Evolutionary conservation across 2,329 filamentous ascomycete genomes (phyloP).

Genomic region (Hymenoscyphus fructigenus): DNA sequence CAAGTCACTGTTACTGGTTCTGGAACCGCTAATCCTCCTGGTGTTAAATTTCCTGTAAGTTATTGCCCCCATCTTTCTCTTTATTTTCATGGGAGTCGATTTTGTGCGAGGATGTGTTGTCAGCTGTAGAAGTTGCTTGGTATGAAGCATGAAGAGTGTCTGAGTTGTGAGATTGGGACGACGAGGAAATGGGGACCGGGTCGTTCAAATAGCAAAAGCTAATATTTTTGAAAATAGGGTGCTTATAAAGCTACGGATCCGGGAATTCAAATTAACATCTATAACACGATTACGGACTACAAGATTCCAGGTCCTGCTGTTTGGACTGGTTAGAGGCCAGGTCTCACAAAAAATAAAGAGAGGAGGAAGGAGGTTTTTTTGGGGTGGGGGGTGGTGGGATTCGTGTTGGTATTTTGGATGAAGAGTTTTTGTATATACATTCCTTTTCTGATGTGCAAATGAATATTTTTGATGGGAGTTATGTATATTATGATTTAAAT

Average conservation of each 20-base stretch:
- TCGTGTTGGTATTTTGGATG: too few relatives aligned
- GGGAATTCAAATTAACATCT: slow-evolving; percentile 48
- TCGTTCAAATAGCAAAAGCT: neutral
- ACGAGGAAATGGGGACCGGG: too few relatives aligned
- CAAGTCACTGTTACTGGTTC: slow-evolving; percentile 48
- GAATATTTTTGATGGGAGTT: too few relatives aligned
- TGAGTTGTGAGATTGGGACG: neutral
- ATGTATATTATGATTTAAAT: too few relatives aligned
- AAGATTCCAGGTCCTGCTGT: slow-evolving; percentile 39
- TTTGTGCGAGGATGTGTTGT: neutral
- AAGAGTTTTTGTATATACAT: too few relatives aligned
- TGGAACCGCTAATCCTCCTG: slow-evolving; percentile 42
- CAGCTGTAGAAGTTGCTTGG: neutral
- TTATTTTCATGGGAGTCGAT: neutral
- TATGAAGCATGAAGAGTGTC: neutral
- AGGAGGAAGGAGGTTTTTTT: too few relatives aligned
- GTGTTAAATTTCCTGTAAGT: slow-evolving; percentile 33
- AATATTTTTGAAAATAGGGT: neutral
- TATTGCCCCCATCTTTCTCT: neutral
- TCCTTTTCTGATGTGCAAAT: too few relatives aligned
- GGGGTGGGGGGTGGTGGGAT: too few relatives aligned
- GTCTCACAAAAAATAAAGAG: too few relatives aligned
- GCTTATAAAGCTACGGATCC: slow-evolving; percentile 41
- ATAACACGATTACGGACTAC: slow-evolving; percentile 37
- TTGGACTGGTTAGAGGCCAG: slow-evolving; percentile 2